Evolutionary conservation across 805 yeast genomes (phyloP).

Genomic region (Ogataea trehaloabstinens): DNA sequence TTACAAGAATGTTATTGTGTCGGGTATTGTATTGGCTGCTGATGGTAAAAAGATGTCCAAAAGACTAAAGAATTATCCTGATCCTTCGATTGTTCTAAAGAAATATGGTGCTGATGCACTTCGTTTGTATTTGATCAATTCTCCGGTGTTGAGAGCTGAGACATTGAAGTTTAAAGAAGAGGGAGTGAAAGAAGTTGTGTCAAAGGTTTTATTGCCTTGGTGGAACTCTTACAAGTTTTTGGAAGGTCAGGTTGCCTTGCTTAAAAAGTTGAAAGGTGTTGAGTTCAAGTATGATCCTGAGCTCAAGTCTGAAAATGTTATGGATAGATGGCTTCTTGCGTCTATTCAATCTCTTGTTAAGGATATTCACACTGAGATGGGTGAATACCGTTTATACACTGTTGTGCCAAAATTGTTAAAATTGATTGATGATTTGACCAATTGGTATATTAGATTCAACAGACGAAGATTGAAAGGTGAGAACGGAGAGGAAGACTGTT

Average conservation of each 20-base stretch:
- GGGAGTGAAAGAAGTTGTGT: constrained; percentile 97
- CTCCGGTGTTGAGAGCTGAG: constrained; percentile 97
- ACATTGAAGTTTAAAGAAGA: constrained; percentile 96
- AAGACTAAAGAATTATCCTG: constrained; percentile 96
- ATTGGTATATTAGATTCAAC: constrained; percentile 98
- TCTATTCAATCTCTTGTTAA: constrained; percentile 89
- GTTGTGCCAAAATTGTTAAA: constrained; percentile 90
- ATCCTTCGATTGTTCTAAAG: constrained; percentile 77
- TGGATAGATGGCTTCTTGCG: constrained; percentile 97
- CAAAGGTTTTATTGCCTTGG: constrained; percentile 96
- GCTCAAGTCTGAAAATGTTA: constrained; percentile 74
- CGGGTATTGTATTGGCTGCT: constrained; percentile 94
- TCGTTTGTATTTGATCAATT: constrained; percentile 91
- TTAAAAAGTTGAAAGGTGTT: constrained; percentile 68
- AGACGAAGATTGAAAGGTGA: constrained; percentile 98
- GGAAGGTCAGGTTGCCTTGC: constrained; percentile 87
- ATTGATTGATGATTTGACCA: constrained; percentile 91
- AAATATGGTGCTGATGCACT: constrained; percentile 98
- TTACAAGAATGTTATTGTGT: constrained; percentile 89
- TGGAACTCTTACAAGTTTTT: constrained; percentile 96
- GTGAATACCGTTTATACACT: constrained; percentile 83
- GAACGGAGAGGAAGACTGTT: constrained; percentile 79
- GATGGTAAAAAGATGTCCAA: constrained; percentile 99
- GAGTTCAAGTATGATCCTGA: constrained; percentile 72
- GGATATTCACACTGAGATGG: constrained; percentile 88